Percentiles rank a stretch among this genome's conserved stretches.
These are phyloP conservation scores for Hypoxylon trugodes DNA, from an alignment of 495 filamentous ascomycete species.

Conservation along the genomic window DNA sequence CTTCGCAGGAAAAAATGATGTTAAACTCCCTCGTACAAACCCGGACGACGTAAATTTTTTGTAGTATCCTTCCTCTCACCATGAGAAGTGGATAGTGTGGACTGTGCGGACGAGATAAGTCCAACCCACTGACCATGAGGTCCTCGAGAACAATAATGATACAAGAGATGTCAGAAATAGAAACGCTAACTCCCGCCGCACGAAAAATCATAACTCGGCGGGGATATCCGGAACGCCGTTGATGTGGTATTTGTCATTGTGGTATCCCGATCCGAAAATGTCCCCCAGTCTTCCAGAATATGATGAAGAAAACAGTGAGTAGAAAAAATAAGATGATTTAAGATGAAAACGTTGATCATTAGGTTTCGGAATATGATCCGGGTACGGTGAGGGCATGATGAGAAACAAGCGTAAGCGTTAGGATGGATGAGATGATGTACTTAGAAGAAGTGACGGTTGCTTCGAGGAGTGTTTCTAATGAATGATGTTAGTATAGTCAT, in stretches of 20 bases:
- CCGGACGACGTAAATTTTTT: neutral
- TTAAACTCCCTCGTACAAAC: constrained; percentile 1
- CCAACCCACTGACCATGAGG: neutral
- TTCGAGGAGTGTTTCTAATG: constrained; percentile 51
- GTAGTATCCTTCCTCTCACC: constrained; percentile 10
- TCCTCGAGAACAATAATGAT: constrained; percentile 22
- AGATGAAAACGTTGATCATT: constrained; percentile 43
- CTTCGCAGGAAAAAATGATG: neutral
- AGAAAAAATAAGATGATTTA: constrained; percentile 10
- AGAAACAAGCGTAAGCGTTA: constrained; percentile 18
- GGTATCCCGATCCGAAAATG: constrained; percentile 26
- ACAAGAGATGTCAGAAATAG: constrained; percentile 15
- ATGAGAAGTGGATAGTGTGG: neutral
- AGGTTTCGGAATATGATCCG: constrained; percentile 25
- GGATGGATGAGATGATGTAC: constrained; percentile 16
- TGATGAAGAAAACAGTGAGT: constrained; percentile 18
- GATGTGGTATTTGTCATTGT: constrained; percentile 34
- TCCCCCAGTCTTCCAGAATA: constrained; percentile 1
- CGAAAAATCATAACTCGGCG: neutral
- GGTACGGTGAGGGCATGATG: constrained; percentile 7
- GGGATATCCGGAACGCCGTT: constrained; percentile 31
- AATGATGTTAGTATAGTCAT: constrained; percentile 2
- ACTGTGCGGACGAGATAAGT: neutral
- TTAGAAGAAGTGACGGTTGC: constrained; percentile 47
- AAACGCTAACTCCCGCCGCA: constrained; percentile 6